A percentile compares a stretch with the other conserved stretches of the same genome.
Evolutionary conservation across 768 basidiomycete species (phyloP).

Genomic region (Tulasnella calospora): DNA sequence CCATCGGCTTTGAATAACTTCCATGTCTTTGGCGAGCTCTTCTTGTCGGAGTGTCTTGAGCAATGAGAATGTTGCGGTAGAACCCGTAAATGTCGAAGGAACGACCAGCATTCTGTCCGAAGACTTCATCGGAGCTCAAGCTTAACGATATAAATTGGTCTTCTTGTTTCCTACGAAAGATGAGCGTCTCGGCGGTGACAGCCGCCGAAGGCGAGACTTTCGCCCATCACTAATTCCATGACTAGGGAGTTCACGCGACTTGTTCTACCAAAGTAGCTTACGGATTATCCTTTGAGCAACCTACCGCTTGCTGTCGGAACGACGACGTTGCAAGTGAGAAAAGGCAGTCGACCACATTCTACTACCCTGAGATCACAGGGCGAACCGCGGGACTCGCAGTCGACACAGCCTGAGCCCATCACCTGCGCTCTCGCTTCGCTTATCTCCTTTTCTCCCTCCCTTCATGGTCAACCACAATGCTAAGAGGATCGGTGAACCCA

Average conservation of each 20-base stretch:
- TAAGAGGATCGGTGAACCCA: conserved; percentile 62
- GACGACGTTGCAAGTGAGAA: too few species aligned
- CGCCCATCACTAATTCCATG: too few species aligned
- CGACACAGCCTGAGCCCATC: not conserved
- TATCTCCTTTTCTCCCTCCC: conserved; percentile 9
- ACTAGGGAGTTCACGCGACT: too few species aligned
- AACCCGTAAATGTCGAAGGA: not conserved
- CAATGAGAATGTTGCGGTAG: not conserved
- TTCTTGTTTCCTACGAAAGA: too few species aligned
- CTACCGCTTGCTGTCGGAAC: too few species aligned
- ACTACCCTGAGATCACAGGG: not conserved
- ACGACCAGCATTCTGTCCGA: too few species aligned
- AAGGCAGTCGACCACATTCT: not conserved
- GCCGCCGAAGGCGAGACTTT: too few species aligned
- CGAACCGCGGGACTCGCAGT: not conserved
- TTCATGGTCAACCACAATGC: conserved; percentile 48
- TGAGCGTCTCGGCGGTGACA: too few species aligned
- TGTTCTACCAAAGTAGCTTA: too few species aligned
- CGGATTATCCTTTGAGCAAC: too few species aligned
- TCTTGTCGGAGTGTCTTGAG: not conserved
- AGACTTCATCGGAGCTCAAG: too few species aligned
- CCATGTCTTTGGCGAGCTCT: not conserved
- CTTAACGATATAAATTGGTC: too few species aligned
- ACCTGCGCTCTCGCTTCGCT: not conserved
- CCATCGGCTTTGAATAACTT: not conserved